Conservation (phyloP, 495 filamentous ascomycete genomes). For the Podospora sp. region DNA sequence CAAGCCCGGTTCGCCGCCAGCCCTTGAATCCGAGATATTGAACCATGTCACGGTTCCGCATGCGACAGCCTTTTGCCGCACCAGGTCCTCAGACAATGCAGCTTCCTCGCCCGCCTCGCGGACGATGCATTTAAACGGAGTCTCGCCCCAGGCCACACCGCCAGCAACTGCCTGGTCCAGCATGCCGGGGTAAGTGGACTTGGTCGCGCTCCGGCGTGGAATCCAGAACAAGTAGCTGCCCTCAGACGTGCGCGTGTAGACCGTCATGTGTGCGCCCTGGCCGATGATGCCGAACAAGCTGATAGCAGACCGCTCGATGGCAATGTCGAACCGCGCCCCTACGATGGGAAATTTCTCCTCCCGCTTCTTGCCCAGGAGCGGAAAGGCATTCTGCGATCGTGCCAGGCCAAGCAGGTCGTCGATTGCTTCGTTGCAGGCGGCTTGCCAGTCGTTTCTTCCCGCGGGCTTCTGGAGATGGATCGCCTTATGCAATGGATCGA, state of each 20-base stretch:
- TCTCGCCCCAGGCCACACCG: conserved; percentile 46
- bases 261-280: background rate
- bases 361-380: background rate
- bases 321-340: background rate
- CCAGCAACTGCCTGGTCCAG: conserved; percentile 62
- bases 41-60: conserved; percentile 48
- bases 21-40: conserved; percentile 33
- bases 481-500: background rate
- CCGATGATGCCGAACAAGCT: background rate
- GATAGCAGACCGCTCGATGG: background rate
- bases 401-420: background rate
- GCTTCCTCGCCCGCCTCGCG: conserved; percentile 60
- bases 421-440: background rate
- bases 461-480: background rate
- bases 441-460: background rate
- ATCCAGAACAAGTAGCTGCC: conserved; percentile 48
- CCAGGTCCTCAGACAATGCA: conserved; percentile 40
- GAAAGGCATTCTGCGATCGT: background rate
- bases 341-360: background rate
- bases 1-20: conserved; percentile 57
- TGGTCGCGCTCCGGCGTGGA: conserved; percentile 44
- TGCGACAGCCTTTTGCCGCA: conserved; percentile 33
- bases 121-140: conserved; percentile 53
- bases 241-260: background rate
- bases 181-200: conserved; percentile 55